Evolutionary conservation across 768 basidiomycete species (phyloP), one percentile per base, ranked within the genome.

Genomic region (Pulveroboletus sp.): DNA sequence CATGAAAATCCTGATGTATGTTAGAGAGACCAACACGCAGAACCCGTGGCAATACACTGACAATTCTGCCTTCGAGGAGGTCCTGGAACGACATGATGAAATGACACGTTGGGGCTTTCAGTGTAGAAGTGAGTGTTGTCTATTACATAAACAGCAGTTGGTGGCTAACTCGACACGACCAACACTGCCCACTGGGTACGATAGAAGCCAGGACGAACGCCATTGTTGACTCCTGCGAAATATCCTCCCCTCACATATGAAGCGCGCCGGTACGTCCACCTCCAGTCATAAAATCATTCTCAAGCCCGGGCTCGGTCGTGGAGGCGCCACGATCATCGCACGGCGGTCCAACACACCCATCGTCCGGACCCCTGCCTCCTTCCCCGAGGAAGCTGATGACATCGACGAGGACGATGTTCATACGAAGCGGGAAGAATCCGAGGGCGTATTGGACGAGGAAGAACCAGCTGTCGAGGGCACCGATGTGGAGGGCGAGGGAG

Each of bases 211-310:
- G 40, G 5, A 24, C 12, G n/a, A 51, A 17, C 35, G 8, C 54
- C 8, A 32, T 6, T 6, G 31, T 6, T 9, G 7, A 9, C 31
- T 21, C 27, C 14, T 18, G 6, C 40, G 6, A 32, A 28, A 17
- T 18, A 8, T 28, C 6, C 9, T n/a, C 8, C 15, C 12, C 1
- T 26, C 39, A 40, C 43, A 41, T 2, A 64, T 66, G 65, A 66
- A 60, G 28, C 65, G 65, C 31, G 9, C 18, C 21, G 45, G 54
- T 35, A 50, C 53, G 10, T 62, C 59, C 32, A 62, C 59, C 5
- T 51, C 59, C 15, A 55, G 47, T 12, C 68, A 58, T 24, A 74
- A 71, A 63, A 74, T 74, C 38, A 74, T 73, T 9, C 71, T 73
- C 50, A 74, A 70, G 42, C 72, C 73, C 2, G 71, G 69, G 30